A percentile compares a stretch with the other conserved stretches of the same genome.
These are phyloP conservation scores for Populus ilicifolia DNA, from an alignment of 345 rosid species.

Conservation along the genomic window DNA sequence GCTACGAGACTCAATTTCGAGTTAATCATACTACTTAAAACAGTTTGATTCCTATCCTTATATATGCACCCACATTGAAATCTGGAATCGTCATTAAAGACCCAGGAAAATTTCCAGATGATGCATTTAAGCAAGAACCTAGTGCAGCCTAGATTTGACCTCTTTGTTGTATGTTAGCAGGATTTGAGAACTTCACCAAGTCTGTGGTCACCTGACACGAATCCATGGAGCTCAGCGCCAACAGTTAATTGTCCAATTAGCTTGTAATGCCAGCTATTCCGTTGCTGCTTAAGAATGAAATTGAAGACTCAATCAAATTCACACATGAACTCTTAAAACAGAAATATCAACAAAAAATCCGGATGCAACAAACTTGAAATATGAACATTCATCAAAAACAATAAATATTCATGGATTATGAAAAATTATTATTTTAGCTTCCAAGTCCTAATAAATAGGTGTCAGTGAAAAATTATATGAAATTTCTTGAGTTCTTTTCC, in stretches of 20 bases:
- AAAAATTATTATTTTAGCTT: too few species aligned
- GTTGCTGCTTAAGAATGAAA: neutral
- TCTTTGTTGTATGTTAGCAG: neutral
- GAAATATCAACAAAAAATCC: neutral
- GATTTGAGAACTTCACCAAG: neutral
- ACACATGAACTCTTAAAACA: neutral
- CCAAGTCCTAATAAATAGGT: too few species aligned
- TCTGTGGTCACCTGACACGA: neutral
- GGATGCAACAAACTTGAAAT: too few species aligned
- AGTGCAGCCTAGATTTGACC: slow-evolving; percentile 4
- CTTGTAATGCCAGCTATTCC: slow-evolving; percentile 11
- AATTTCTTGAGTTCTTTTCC: too few species aligned
- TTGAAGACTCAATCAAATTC: neutral
- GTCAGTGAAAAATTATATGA: too few species aligned
- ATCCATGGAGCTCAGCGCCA: neutral
- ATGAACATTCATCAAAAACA: too few species aligned
- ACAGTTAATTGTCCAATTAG: slow-evolving; percentile 11
- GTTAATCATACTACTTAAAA: neutral
- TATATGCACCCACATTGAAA: neutral
- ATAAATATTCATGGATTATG: too few species aligned
- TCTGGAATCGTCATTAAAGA: neutral
- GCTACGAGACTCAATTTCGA: slow-evolving; percentile 4
- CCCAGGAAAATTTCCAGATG: slow-evolving; percentile 6
- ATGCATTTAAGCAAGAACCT: slow-evolving; percentile 3
- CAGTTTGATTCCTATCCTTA: neutral